These are phyloP conservation scores for Blastobotrys chiropterorum DNA, from an alignment of 805 yeast genomes.

Conservation along the genomic window DNA sequence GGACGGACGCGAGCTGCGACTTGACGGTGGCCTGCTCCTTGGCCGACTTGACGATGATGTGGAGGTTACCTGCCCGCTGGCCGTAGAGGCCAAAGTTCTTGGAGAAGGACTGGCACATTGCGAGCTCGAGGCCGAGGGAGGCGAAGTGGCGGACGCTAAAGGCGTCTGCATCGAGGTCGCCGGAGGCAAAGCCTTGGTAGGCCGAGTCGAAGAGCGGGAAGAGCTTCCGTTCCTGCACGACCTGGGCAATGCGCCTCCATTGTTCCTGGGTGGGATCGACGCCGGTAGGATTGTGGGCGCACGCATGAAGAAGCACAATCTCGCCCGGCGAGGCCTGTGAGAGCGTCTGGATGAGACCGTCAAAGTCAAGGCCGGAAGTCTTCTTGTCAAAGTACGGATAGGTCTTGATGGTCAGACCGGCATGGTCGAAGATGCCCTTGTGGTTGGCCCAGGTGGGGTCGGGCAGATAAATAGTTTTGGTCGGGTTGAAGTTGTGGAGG, in stretches of 20 bases:
- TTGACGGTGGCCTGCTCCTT: slow-evolving; percentile 50
- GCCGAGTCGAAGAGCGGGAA: slow-evolving; percentile 89
- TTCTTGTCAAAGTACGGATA: slow-evolving; percentile 85
- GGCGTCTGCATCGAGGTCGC: slow-evolving; percentile 76
- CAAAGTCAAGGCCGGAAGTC: slow-evolving; percentile 63
- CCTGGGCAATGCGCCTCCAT: slow-evolving; percentile 68
- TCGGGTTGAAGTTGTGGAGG: slow-evolving; percentile 45
- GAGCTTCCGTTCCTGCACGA: slow-evolving; percentile 55
- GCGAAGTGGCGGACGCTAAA: slow-evolving; percentile 63
- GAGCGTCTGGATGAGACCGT: slow-evolving; percentile 60
- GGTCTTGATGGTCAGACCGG: slow-evolving; percentile 58
- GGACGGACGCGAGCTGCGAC: slow-evolving; percentile 70
- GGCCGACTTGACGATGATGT: slow-evolving; percentile 45
- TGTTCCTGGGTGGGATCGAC: slow-evolving; percentile 81
- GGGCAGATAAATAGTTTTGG: slow-evolving; percentile 57
- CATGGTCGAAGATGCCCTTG: slow-evolving; percentile 65
- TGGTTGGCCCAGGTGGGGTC: slow-evolving; percentile 99
- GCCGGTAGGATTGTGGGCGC: slow-evolving; percentile 98
- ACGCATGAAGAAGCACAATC: slow-evolving; percentile 79
- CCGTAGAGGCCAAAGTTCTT: slow-evolving; percentile 97
- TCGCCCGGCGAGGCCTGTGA: slow-evolving; percentile 68
- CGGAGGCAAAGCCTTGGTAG: slow-evolving; percentile 95
- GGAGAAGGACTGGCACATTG: slow-evolving; percentile 92
- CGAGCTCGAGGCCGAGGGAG: slow-evolving; percentile 47
- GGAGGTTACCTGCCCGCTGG: slow-evolving; percentile 94